Evolutionary conservation across 179 eudicot species (phyloP).

Genomic region (Beta corolliflora): DNA sequence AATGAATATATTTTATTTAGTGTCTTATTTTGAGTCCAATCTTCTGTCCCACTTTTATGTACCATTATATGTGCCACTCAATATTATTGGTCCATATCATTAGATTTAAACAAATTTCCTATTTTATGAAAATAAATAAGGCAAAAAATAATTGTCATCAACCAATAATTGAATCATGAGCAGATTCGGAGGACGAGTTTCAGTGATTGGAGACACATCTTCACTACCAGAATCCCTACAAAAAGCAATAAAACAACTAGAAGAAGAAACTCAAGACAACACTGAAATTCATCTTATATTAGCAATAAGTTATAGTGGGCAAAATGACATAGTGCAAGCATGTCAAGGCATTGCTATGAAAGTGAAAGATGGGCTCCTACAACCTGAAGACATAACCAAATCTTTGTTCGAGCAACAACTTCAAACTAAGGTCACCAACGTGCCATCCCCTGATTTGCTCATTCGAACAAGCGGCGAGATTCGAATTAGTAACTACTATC

Average conservation of each 20-base stretch:
- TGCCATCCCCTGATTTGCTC: constrained; percentile 51
- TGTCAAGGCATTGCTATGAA: constrained; percentile 49
- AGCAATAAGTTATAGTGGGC: constrained; percentile 55
- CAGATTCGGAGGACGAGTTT: constrained; percentile 40
- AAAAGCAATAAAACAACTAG: constrained; percentile 29
- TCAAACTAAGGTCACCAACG: constrained; percentile 40
- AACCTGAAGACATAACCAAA: constrained; percentile 47
- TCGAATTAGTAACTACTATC: constrained; percentile 51
- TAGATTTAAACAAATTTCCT: too few species aligned
- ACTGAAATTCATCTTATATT: constrained; percentile 43
- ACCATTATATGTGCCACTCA: too few species aligned
- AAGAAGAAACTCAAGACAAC: constrained; percentile 41
- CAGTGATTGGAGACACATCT: constrained; percentile 48
- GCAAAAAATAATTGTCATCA: too few species aligned
- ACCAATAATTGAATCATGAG: too few species aligned
- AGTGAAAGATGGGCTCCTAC: constrained; percentile 48
- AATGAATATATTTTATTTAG: too few species aligned
- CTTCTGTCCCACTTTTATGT: too few species aligned
- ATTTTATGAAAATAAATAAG: too few species aligned
- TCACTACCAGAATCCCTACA: constrained; percentile 40
- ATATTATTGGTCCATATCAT: too few species aligned
- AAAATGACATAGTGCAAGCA: constrained; percentile 54
- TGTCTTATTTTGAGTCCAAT: too few species aligned
- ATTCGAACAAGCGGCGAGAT: constrained; percentile 62
- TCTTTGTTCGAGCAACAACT: constrained; percentile 48